phyloP scores from a whole-genome alignment of 345 rosid genomes.

The Lepidium didymum region DNA sequence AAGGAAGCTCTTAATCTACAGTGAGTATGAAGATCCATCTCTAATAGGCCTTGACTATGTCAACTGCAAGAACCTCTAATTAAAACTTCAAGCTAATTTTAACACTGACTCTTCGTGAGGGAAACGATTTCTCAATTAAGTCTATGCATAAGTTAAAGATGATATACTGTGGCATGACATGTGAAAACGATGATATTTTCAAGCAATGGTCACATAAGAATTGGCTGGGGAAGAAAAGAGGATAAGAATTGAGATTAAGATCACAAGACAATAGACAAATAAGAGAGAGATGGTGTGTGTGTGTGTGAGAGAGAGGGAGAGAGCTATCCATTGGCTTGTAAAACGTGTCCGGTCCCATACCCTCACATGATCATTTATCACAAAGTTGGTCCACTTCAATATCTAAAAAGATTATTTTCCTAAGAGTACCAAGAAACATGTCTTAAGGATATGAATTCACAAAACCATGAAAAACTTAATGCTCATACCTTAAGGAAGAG shows the following conservation, averaged over 20 bases:
- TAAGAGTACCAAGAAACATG: slow-evolving; percentile 11
- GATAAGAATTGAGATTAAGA: slow-evolving; percentile 9
- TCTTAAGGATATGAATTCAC: slow-evolving; percentile 12
- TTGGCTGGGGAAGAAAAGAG: slow-evolving; percentile 1
- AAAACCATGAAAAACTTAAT: slow-evolving; percentile 12
- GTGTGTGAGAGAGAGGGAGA: not conserved
- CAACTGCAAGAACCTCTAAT: not conserved
- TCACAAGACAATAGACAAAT: slow-evolving; percentile 12
- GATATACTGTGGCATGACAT: not conserved
- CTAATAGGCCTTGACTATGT: not conserved
- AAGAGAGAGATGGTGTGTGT: not conserved
- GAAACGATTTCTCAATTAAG: not conserved
- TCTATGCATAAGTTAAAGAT: not conserved
- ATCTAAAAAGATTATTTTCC: slow-evolving; percentile 7
- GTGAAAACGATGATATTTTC: not conserved
- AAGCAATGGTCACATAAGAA: not conserved
- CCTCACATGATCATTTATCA: slow-evolving; percentile 32
- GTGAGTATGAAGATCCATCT: not conserved
- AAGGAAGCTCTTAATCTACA: not conserved
- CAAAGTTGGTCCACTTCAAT: slow-evolving; percentile 24
- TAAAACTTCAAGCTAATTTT: not conserved
- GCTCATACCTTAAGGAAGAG: not conserved
- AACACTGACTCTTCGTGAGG: not conserved
- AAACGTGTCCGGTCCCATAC: slow-evolving; percentile 16
- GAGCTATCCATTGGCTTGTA: slow-evolving; percentile 3